These are phyloP conservation scores for Clonostachys sp. DNA, from an alignment of 2,329 filamentous ascomycete species.

Conservation along the genomic window DNA sequence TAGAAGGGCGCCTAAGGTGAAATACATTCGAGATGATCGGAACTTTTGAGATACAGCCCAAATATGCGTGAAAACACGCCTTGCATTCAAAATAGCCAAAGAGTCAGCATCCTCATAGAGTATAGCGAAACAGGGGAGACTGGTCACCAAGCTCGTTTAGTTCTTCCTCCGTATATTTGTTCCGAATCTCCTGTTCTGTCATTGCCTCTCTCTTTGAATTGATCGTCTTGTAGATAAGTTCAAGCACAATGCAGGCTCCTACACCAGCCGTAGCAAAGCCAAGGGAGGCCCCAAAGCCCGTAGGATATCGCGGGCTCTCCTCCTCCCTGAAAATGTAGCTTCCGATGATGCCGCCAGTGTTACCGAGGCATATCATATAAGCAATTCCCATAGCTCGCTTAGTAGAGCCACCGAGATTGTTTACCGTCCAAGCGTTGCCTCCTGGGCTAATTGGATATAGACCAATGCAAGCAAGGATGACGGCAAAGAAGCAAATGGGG, in stretches of 20 bases:
- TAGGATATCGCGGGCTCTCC: constrained; percentile 16
- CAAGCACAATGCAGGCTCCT: constrained; percentile 13
- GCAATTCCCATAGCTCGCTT: constrained; percentile 7
- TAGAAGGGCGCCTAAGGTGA: no score
- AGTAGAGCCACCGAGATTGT: constrained; percentile 7
- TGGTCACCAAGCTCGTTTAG: not conserved
- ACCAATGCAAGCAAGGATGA: constrained; percentile 63
- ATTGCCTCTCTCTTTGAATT: constrained; percentile 12
- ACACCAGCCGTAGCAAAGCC: constrained; percentile 15
- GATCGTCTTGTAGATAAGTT: constrained; percentile 11
- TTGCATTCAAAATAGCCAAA: no score
- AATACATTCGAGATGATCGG: no score
- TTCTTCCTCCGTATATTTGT: not conserved
- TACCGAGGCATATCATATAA: constrained; percentile 6
- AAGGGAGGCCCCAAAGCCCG: constrained; percentile 19
- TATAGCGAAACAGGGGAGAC: constrained; percentile 2
- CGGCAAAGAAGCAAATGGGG: constrained; percentile 59
- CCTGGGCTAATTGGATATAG: constrained; percentile 52
- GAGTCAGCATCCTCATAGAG: not conserved
- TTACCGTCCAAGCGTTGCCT: constrained; percentile 1
- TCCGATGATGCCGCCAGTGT: constrained; percentile 4
- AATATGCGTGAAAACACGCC: no score
- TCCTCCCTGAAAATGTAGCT: constrained; percentile 10
- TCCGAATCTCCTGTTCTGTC: constrained; percentile 4
- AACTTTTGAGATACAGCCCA: no score